Percentiles rank a stretch among this genome's conserved stretches.
These are phyloP conservation scores for Cinnamomum micranthum DNA, from an alignment of 164 flowering plant genomes.

Conservation along the genomic window DNA sequence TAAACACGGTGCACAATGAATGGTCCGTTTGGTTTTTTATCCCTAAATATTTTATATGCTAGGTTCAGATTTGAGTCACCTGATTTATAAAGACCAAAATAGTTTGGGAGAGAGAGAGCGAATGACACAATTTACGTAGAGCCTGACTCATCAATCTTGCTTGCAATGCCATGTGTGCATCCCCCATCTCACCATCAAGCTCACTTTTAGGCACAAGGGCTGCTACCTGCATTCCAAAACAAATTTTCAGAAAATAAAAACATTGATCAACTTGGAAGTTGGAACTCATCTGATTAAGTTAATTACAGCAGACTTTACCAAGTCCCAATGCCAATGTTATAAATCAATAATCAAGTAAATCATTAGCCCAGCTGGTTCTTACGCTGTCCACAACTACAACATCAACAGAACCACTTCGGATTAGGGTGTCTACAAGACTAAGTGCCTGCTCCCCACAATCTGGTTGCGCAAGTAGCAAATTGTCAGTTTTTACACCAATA, in stretches of 20 bases:
- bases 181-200: conserved; percentile 99
- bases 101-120: conserved; percentile 78
- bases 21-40: neutral
- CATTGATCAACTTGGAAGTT: neutral
- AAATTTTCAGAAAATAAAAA: neutral
- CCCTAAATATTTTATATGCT: neutral
- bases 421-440: conserved; percentile 86
- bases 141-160: conserved; percentile 99
- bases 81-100: conserved; percentile 83
- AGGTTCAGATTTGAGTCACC: conserved; percentile 31
- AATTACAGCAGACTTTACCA: no score
- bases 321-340: neutral
- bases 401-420: conserved; percentile 92
- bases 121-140: conserved; percentile 89
- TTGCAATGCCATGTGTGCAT: conserved; percentile 99
- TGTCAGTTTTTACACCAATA: conserved; percentile 81
- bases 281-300: neutral
- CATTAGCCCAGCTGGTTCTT: conserved; percentile 11
- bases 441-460: conserved; percentile 99
- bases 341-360: neutral
- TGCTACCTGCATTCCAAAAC: conserved; percentile 59
- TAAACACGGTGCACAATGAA: neutral
- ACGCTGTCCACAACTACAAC: conserved; percentile 97
- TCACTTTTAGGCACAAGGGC: conserved; percentile 97
- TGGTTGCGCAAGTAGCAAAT: conserved; percentile 86